Conservation (phyloP, 106 monocot species). For the Allium sativum region DNA sequence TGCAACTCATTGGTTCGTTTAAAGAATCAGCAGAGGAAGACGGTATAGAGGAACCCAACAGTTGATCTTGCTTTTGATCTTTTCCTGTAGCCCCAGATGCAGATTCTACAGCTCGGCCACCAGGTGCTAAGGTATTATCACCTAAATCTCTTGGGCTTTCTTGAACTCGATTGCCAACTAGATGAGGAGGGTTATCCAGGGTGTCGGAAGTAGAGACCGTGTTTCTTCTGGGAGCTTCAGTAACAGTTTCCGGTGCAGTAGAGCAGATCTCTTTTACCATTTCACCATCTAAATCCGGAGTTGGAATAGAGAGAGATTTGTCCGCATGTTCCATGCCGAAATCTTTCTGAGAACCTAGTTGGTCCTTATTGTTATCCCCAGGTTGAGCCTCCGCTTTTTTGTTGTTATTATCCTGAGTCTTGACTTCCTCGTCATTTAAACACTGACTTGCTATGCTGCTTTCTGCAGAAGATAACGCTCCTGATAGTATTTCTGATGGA, state of each 20-base stretch:
- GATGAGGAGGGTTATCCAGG: constrained; percentile 13
- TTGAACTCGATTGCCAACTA: constrained; percentile 26
- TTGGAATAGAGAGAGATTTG: constrained; percentile 3
- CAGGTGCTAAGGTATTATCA: constrained; percentile 25
- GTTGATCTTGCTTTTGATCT: constrained; percentile 35
- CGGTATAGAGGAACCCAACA: constrained; percentile 26
- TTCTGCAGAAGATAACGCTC: constrained; percentile 41
- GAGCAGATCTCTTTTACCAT: constrained; percentile 9
- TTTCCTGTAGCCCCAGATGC: constrained; percentile 29
- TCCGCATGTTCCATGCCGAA: constrained; percentile 11
- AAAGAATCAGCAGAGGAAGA: constrained; percentile 37
- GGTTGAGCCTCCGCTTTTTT: constrained; percentile 32
- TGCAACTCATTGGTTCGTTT: constrained; percentile 37
- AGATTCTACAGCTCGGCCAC: constrained; percentile 4
- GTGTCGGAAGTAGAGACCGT: constrained; percentile 8
- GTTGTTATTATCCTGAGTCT: constrained; percentile 19
- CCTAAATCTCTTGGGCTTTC: constrained; percentile 29
- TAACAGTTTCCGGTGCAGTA: constrained; percentile 15
- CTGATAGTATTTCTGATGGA: constrained; percentile 73
- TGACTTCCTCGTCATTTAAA: constrained; percentile 18
- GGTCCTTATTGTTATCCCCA: constrained; percentile 32
- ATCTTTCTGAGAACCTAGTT: constrained; percentile 34
- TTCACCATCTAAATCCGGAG: constrained; percentile 21
- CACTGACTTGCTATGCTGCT: constrained; percentile 14
- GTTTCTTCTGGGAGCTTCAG: constrained; percentile 21